Conservation (phyloP, 1,284 basidiomycete species). For the Ceratobasidium sp. region DNA sequence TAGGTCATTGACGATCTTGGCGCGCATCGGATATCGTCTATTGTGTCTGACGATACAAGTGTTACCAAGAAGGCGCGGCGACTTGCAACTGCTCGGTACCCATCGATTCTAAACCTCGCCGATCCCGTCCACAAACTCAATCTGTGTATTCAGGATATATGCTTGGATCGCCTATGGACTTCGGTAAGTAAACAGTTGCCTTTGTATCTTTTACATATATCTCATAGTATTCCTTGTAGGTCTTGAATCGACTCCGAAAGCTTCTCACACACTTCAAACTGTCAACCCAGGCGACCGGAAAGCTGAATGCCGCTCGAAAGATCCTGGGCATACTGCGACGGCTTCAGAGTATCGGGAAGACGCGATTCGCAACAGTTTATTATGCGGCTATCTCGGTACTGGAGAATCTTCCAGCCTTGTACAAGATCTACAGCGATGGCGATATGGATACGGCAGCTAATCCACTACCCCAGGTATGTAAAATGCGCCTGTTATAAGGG, state of each 20-base stretch:
- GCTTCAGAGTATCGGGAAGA: conserved; percentile 56
- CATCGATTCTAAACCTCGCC: conserved; percentile 52
- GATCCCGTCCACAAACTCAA: conserved; percentile 54
- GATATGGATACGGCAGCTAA: not conserved
- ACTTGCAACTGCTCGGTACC: conserved; percentile 28
- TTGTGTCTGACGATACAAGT: conserved; percentile 53
- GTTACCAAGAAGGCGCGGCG: conserved; percentile 50
- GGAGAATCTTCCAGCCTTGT: conserved; percentile 23
- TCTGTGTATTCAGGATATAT: conserved; percentile 53
- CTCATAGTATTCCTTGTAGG: no score
- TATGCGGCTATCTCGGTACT: conserved; percentile 24
- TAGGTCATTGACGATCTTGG: conserved; percentile 52
- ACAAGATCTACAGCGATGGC: conserved; percentile 14
- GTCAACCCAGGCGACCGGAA: conserved; percentile 52
- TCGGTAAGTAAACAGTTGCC: conserved; percentile 49
- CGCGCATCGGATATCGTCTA: conserved; percentile 43
- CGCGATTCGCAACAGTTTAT: conserved; percentile 55
- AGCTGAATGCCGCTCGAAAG: conserved; percentile 50
- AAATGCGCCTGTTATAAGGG: not conserved
- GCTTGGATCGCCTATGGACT: conserved; percentile 25
- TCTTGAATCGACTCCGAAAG: conserved; percentile 47
- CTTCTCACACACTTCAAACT: conserved; percentile 53
- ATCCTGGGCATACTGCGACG: conserved; percentile 50
- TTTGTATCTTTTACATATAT: no score
- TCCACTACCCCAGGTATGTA: not conserved